These are phyloP conservation scores for Dothideomycetes sp. DNA, from an alignment of 2,329 filamentous ascomycete species.

Conservation along the genomic window DNA sequence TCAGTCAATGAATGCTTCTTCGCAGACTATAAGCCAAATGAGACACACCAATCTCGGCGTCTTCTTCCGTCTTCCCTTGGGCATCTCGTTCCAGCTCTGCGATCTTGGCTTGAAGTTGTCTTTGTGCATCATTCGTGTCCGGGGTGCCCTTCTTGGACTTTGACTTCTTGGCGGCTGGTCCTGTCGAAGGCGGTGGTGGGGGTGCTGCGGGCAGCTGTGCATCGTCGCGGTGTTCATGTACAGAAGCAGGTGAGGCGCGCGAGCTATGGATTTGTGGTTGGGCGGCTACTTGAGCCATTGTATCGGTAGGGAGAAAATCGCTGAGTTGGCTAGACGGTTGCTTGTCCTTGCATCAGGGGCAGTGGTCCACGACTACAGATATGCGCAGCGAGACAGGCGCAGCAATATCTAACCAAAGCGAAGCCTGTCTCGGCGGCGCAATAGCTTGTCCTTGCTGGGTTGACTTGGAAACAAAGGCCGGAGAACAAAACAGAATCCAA, in stretches of 20 bases:
- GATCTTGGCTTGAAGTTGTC: slow-evolving; percentile 85
- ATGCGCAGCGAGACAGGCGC: slow-evolving; percentile 12
- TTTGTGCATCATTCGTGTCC: slow-evolving; percentile 82
- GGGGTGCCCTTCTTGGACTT: slow-evolving; percentile 67
- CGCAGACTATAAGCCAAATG: not conserved
- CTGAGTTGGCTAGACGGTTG: not conserved
- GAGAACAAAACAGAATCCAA: too few species aligned
- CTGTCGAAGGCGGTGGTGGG: slow-evolving; percentile 34
- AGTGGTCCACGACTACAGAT: not conserved
- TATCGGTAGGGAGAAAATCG: not conserved
- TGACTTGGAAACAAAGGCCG: too few species aligned
- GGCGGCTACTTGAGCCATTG: slow-evolving; percentile 19
- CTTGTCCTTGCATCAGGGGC: slow-evolving; percentile 10
- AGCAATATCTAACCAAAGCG: too few species aligned
- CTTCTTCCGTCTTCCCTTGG: slow-evolving; percentile 88
- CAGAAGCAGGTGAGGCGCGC: slow-evolving; percentile 23
- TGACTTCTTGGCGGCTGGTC: slow-evolving; percentile 57
- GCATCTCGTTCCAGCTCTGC: slow-evolving; percentile 91
- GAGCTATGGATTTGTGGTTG: slow-evolving; percentile 21
- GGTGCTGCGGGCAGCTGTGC: slow-evolving; percentile 24
- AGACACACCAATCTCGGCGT: slow-evolving; percentile 81
- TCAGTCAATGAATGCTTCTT: too few species aligned
- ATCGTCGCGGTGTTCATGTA: slow-evolving; percentile 15
- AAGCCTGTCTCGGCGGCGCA: slow-evolving; percentile 12
- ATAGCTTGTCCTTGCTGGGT: too few species aligned